These are phyloP conservation scores for Podospora australis DNA, from an alignment of 495 filamentous ascomycete genomes.

Conservation along the genomic window DNA sequence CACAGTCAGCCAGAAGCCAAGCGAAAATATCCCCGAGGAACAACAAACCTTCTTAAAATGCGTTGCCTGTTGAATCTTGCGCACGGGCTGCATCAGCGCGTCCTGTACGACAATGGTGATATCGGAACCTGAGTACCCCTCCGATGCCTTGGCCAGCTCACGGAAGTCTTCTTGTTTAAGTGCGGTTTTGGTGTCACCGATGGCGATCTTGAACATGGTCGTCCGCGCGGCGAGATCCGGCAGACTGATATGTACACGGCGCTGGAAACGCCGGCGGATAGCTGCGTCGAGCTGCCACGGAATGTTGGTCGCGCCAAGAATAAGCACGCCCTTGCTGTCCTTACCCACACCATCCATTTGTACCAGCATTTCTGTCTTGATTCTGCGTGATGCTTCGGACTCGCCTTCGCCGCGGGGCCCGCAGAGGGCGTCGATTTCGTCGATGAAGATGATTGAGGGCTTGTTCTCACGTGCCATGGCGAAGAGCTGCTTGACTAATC, in stretches of 20 bases:
- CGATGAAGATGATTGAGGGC: conserved; percentile 98
- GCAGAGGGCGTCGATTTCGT: conserved; percentile 96
- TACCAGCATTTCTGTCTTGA: conserved; percentile 97
- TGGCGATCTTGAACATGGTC: conserved; percentile 93
- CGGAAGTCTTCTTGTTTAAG: conserved; percentile 72
- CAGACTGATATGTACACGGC: conserved; percentile 88
- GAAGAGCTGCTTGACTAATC: conserved; percentile 94
- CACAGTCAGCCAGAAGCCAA: conserved; percentile 7
- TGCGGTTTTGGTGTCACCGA: conserved; percentile 86
- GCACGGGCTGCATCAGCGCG: conserved; percentile 93
- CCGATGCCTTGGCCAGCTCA: conserved; percentile 70
- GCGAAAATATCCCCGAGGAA: not conserved
- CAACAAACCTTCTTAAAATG: conserved; percentile 86
- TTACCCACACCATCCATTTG: conserved; percentile 99
- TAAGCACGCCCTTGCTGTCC: conserved; percentile 85
- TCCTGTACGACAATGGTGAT: conserved; percentile 96
- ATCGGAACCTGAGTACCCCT: conserved; percentile 93
- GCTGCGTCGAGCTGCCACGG: conserved; percentile 99
- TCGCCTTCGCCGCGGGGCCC: conserved; percentile 96
- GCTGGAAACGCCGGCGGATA: conserved; percentile 92
- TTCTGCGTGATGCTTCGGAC: conserved; percentile 90
- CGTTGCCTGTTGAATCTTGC: conserved; percentile 96
- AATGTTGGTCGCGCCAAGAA: conserved; percentile 96
- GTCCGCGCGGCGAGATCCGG: conserved; percentile 84
- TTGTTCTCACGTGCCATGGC: conserved; percentile 98